Evolutionary conservation across 768 basidiomycete genomes (phyloP).

Genomic region (Trametes maxima): DNA sequence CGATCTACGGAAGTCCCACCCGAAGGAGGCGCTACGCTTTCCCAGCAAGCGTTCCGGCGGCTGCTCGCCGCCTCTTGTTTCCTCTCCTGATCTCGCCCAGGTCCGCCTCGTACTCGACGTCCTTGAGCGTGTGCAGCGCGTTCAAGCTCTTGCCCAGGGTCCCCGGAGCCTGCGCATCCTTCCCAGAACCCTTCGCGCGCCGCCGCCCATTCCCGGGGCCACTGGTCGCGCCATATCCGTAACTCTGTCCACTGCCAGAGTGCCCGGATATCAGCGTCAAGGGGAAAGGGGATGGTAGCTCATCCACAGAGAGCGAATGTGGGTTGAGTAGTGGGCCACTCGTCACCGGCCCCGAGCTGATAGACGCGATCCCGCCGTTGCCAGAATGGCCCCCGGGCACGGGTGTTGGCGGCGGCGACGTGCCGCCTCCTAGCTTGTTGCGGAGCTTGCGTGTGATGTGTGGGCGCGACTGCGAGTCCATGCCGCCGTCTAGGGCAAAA

Average conservation of each 20-base stretch:
- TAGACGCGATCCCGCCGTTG: slow-evolving; percentile 40
- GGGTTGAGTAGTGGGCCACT: slow-evolving; percentile 76
- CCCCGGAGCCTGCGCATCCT: slow-evolving; percentile 61
- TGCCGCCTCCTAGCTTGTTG: slow-evolving; percentile 65
- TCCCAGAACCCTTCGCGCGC: slow-evolving; percentile 42
- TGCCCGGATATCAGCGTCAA: slow-evolving; percentile 64
- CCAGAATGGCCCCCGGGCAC: slow-evolving; percentile 38
- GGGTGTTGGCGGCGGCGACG: slow-evolving; percentile 78
- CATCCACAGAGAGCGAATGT: slow-evolving; percentile 83
- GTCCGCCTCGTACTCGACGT: slow-evolving; percentile 73
- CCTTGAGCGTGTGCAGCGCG: slow-evolving; percentile 59
- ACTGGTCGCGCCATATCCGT: slow-evolving; percentile 22
- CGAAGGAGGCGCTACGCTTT: slow-evolving; percentile 19
- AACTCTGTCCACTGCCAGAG: slow-evolving; percentile 36
- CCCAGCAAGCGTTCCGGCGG: slow-evolving; percentile 28
- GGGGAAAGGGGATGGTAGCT: slow-evolving; percentile 85
- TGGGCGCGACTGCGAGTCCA: slow-evolving; percentile 76
- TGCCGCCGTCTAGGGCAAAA: slow-evolving; percentile 55
- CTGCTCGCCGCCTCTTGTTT: slow-evolving; percentile 61
- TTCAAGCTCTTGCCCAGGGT: slow-evolving; percentile 74
- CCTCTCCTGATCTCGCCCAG: slow-evolving; percentile 77
- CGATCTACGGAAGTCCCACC: not conserved
- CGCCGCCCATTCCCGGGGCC: slow-evolving; percentile 36
- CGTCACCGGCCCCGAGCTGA: slow-evolving; percentile 59
- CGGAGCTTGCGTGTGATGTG: slow-evolving; percentile 85